Conservation (phyloP, 2,329 filamentous ascomycete genomes). For the Neodidymelliopsis sp. region DNA sequence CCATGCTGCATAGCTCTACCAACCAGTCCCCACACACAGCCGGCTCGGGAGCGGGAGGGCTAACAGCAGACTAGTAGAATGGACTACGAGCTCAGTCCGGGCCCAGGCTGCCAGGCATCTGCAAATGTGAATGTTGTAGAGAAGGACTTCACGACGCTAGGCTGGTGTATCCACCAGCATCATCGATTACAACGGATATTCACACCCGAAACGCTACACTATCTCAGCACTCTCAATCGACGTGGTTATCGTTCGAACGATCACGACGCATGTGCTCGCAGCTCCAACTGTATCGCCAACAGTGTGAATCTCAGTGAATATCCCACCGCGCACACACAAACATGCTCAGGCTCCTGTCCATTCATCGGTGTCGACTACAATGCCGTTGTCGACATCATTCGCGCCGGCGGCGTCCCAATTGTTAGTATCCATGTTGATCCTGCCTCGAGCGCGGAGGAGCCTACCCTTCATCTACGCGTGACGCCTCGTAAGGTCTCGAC, state of each 20-base stretch:
- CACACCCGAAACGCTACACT: slow-evolving; percentile 1
- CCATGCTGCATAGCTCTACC: no score
- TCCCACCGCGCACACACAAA: neutral
- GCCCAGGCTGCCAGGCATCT: no score
- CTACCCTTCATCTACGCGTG: slow-evolving; percentile 1
- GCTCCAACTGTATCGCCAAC: slow-evolving; percentile 5
- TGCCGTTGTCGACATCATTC: slow-evolving; percentile 9
- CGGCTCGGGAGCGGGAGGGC: neutral
- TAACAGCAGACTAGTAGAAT: neutral
- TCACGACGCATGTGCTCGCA: slow-evolving; percentile 1
- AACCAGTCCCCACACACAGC: no score
- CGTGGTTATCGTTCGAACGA: slow-evolving; percentile 5
- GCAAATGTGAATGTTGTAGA: neutral
- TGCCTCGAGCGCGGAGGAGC: neutral
- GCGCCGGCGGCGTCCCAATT: slow-evolving; percentile 7
- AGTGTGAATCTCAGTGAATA: neutral
- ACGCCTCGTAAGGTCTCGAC: slow-evolving; percentile 1
- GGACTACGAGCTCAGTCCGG: no score
- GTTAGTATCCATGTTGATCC: slow-evolving; percentile 3
- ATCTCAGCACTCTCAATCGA: slow-evolving; percentile 7
- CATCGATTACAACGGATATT: neutral
- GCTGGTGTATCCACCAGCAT: slow-evolving; percentile 11
- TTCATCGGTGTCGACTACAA: neutral
- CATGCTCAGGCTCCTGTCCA: neutral
- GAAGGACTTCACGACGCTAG: neutral